Evolutionary conservation across 2,329 filamentous ascomycete genomes (phyloP), one percentile per base, ranked within the genome.

Genomic region (Penicillium sp.): DNA sequence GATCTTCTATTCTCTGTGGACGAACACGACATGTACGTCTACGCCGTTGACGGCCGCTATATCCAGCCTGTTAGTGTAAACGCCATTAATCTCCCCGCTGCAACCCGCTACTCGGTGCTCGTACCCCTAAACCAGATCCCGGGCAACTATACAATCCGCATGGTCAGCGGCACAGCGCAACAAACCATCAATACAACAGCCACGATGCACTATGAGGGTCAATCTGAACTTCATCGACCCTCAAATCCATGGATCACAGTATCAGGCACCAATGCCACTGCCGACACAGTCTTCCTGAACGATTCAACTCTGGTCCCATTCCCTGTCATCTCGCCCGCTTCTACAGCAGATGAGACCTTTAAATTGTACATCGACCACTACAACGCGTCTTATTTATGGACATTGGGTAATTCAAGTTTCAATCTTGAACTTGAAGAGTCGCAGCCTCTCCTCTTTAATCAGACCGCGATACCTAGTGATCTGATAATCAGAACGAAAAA

Each of bases 141-240:
- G 0, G 81, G 81, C 1, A 72, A 81, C 56, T 88, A 84, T 67
- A 80, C 79, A 7, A 80, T 87, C 31, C 83, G 86, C 3, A 74
- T 83, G 42, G 79, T 81, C 26, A 79, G 81, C 16, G 72, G 74
- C 14, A 76, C 74, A 29, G 69, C 77, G 2, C 78, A 81, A 11
- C 86, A 88, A 66, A 77, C 87, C 53, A 76, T 88, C 29, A 77
- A 78, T 14, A 84, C 81, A 1, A 77, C 79, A 19, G 85, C 81
- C 1, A 73, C 78, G 9, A 69, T 88, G 39, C 73, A 75, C 0
- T 81, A 81, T 59, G 57, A 67, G 27, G 65, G 68, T 23, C 50
- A 58, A 9, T 39, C 59, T 1, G 50, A 61, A 31, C 52, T 61
- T 2, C 57, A 57, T 9, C 53, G 54, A 2, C 49, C 59, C 4